Evolutionary conservation across 495 filamentous ascomycete species (phyloP).

Genomic region (Pseudoneurospora amorphoporcata): DNA sequence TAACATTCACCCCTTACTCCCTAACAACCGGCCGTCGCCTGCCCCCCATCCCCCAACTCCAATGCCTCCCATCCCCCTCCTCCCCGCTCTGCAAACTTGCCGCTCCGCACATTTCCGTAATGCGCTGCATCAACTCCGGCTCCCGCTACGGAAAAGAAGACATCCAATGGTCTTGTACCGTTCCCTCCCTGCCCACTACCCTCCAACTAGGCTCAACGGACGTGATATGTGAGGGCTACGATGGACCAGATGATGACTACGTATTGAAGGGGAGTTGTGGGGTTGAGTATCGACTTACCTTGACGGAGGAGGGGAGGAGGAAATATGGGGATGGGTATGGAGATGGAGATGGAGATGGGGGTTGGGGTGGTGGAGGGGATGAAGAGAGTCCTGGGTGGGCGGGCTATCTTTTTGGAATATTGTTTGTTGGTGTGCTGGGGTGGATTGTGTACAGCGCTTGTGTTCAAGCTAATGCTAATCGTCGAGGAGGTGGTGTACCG

Average conservation of each 20-base stretch:
- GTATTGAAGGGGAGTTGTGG: slow-evolving; percentile 85
- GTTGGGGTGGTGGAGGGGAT: not conserved
- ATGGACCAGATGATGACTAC: slow-evolving; percentile 61
- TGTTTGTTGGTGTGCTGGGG: slow-evolving; percentile 34
- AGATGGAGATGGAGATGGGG: not conserved
- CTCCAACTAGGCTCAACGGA: slow-evolving; percentile 87
- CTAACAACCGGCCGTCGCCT: slow-evolving; percentile 66
- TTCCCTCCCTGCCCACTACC: slow-evolving; percentile 57
- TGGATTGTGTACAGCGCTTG: slow-evolving; percentile 45
- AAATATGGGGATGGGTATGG: slow-evolving; percentile 33
- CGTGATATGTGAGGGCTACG: slow-evolving; percentile 88
- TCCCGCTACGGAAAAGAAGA: slow-evolving; percentile 56
- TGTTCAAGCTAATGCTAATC: slow-evolving; percentile 4
- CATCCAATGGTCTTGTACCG: slow-evolving; percentile 83
- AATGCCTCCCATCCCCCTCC: slow-evolving; percentile 64
- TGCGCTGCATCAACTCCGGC: slow-evolving; percentile 85
- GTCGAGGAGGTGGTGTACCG: slow-evolving; percentile 1
- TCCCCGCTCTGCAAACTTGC: slow-evolving; percentile 51
- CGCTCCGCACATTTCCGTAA: slow-evolving; percentile 48
- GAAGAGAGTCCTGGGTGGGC: slow-evolving; percentile 7
- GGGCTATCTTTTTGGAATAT: slow-evolving; percentile 18
- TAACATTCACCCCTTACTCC: slow-evolving; percentile 59
- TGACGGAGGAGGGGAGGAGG: slow-evolving; percentile 74
- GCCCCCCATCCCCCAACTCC: slow-evolving; percentile 68
- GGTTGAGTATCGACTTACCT: slow-evolving; percentile 74